Evolutionary conservation across 805 yeast genomes (phyloP).

Genomic region (Monosporozyma servazzii): DNA sequence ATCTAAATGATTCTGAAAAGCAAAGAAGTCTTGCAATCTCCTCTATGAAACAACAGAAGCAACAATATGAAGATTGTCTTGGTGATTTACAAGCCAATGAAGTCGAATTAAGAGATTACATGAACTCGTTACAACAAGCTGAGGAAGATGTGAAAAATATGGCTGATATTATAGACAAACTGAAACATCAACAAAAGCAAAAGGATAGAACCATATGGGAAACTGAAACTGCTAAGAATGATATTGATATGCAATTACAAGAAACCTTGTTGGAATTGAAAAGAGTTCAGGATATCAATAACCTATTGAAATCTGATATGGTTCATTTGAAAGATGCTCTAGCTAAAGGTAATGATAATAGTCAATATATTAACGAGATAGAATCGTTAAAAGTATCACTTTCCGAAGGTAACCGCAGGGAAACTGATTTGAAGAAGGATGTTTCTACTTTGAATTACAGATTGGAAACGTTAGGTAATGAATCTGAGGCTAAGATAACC

Average conservation of each 20-base stretch:
- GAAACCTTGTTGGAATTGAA: slow-evolving; percentile 47
- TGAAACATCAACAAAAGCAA: slow-evolving; percentile 42
- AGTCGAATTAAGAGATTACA: slow-evolving; percentile 48
- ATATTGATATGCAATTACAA: slow-evolving; percentile 46
- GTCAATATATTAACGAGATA: slow-evolving; percentile 43
- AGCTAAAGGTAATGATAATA: slow-evolving; percentile 33
- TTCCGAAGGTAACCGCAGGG: slow-evolving; percentile 47
- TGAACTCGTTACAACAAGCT: slow-evolving; percentile 37
- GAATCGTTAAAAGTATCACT: slow-evolving; percentile 45
- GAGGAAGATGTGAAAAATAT: slow-evolving; percentile 46
- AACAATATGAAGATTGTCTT: slow-evolving; percentile 65
- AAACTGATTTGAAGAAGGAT: slow-evolving; percentile 56
- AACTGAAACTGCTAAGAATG: slow-evolving; percentile 40
- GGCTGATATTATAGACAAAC: slow-evolving; percentile 44
- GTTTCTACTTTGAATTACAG: slow-evolving; percentile 54
- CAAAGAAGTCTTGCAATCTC: slow-evolving; percentile 48
- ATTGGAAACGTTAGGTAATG: slow-evolving; percentile 44
- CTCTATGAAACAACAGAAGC: slow-evolving; percentile 52
- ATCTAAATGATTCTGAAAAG: slow-evolving; percentile 45
- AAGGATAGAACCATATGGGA: slow-evolving; percentile 51
- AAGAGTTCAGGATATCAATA: slow-evolving; percentile 39
- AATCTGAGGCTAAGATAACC: slow-evolving; percentile 28
- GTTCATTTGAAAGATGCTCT: slow-evolving; percentile 42
- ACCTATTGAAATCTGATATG: slow-evolving; percentile 47
- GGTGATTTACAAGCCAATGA: slow-evolving; percentile 73